Evolutionary conservation across 768 basidiomycete genomes (phyloP), one percentile per base, ranked within the genome.

Genomic region (Pisolithus marmoratus): DNA sequence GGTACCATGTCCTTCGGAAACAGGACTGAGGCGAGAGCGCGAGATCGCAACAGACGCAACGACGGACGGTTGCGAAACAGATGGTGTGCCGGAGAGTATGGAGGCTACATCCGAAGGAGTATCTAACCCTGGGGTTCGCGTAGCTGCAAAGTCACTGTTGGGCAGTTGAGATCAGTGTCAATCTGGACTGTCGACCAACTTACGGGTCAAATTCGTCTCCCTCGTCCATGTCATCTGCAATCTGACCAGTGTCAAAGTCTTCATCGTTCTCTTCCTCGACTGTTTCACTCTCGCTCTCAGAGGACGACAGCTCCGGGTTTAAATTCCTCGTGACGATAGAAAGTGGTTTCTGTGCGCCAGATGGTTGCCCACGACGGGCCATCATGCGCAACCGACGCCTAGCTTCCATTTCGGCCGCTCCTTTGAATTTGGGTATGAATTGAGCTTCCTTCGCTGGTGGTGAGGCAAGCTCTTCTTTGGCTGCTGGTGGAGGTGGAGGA

Each of bases 371-470:
- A 15, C 76, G 69, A 12, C 86, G 79, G 5, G 84, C 84, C 38
- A 79, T 80, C 73, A 92, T 80, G 12, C 90, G 76, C 38, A 77
- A 66, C 50, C 77, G 76, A 23, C 90, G 70, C 15, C 89, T 74
- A 4, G 77, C 81, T 56, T 90, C 90, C 89, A 91, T 91, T 64
- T 93, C 88, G n/a, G 81, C 89, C 0, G 86, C 85, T 8, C 87
- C 84, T 57, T 83, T 87, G 71, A 92, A 91, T 47, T 80, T 84
- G 17, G 90, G 90, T 23, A 87, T 73, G 58, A 90, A 90, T 49
- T 77, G 81, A 5, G 77, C 69, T 12, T 70, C 77, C 54, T 80
- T 83, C 12, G 74, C 58, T 4, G 76, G 77, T 19, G 74, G 58
- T 3, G 23, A 46, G 19, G 52, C 58, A 24, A 57, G 55, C 41